phyloP scores from a whole-genome alignment of 1,284 basidiomycete species.

The Trametes sp. region DNA sequence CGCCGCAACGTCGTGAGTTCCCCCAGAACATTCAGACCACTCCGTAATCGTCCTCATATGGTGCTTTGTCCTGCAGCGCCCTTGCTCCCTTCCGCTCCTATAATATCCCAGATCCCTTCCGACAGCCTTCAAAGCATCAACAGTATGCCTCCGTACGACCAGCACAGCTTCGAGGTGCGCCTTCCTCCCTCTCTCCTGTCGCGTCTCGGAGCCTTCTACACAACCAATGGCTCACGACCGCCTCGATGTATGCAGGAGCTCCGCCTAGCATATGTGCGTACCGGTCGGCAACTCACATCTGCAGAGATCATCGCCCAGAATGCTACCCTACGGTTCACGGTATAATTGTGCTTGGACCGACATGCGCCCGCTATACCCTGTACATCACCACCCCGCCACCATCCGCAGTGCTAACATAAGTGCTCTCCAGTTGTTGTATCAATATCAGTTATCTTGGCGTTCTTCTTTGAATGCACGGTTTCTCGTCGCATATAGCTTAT shows the following conservation, averaged over 20 bases:
- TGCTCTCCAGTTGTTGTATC: slow-evolving; percentile 22
- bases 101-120: neutral
- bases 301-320: slow-evolving; percentile 36
- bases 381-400: slow-evolving; percentile 1
- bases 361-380: slow-evolving; percentile 8
- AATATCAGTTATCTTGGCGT: slow-evolving; percentile 9
- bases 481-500: neutral
- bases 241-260: slow-evolving; percentile 34
- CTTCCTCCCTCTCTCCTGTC: neutral
- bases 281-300: slow-evolving; percentile 37
- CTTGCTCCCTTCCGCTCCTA: slow-evolving; percentile 11
- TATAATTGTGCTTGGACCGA: slow-evolving; percentile 18
- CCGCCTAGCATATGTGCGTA: slow-evolving; percentile 35
- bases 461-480: neutral
- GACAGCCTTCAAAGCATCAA: slow-evolving; percentile 37
- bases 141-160: slow-evolving; percentile 33
- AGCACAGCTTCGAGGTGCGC: slow-evolving; percentile 41
- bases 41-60: neutral
- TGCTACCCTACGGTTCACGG: slow-evolving; percentile 23
- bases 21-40: neutral
- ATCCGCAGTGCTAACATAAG: neutral
- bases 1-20: slow-evolving; percentile 24
- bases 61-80: slow-evolving; percentile 4
- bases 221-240: neutral
- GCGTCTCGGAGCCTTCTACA: no score